Percentiles rank a stretch among this genome's conserved stretches.
Conservation (phyloP, 2,329 filamentous ascomycete genomes). For the Ascochyta koolunga region DNA sequence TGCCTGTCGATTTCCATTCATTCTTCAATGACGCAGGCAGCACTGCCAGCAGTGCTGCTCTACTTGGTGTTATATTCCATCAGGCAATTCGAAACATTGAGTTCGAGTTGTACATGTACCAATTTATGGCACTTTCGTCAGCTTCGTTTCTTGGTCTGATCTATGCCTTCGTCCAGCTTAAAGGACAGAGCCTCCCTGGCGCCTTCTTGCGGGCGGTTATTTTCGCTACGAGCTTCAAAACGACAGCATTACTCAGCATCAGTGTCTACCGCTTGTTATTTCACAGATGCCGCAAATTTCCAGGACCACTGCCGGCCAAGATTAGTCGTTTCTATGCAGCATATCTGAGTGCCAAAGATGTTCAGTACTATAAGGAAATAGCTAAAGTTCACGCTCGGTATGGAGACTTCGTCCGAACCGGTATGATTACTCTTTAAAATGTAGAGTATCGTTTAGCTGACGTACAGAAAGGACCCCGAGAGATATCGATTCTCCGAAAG, state of each 20-base stretch:
- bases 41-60: constrained; percentile 8
- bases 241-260: constrained; percentile 27
- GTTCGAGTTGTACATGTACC: constrained; percentile 34
- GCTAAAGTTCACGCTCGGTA: constrained; percentile 38
- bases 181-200: not conserved
- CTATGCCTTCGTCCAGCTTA: constrained; percentile 8
- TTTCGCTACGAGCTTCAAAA: constrained; percentile 19
- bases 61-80: constrained; percentile 30
- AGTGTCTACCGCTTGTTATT: constrained; percentile 32
- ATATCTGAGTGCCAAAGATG: constrained; percentile 30
- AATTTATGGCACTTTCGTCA: constrained; percentile 25
- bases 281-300: constrained; percentile 33
- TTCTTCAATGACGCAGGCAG: not conserved
- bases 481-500: constrained; percentile 30
- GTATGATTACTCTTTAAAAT: constrained; percentile 17
- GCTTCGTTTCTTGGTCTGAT: constrained; percentile 17
- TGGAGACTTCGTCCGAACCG: constrained; percentile 45
- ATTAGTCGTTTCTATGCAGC: constrained; percentile 38
- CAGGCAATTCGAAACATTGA: constrained; percentile 23
- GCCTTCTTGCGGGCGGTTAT: constrained; percentile 17
- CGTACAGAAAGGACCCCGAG: constrained; percentile 23
- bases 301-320: constrained; percentile 31
- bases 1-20: not conserved
- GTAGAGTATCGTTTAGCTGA: not conserved
- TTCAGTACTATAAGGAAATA: constrained; percentile 39